phyloP scores from a whole-genome alignment of 2,329 filamentous ascomycete species.

The Pseudocercospora pini-densiflorae region DNA sequence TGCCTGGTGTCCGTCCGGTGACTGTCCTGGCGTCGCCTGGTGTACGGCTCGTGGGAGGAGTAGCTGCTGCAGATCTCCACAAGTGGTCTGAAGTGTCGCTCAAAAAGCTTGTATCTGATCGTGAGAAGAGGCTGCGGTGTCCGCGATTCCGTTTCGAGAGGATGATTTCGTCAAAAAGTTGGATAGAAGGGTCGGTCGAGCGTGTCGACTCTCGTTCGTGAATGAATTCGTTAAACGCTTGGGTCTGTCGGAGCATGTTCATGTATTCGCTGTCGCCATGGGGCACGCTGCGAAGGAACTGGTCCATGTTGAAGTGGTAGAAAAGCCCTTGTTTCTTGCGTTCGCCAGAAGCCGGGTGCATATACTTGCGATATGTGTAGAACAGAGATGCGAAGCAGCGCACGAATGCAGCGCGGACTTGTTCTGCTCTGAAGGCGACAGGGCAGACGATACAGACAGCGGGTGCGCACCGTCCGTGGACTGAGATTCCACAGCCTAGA shows the following conservation, averaged over 20 bases:
- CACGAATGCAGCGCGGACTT: slow-evolving; percentile 70
- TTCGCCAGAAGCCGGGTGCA: slow-evolving; percentile 62
- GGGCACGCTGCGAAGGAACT: slow-evolving; percentile 67
- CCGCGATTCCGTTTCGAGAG: slow-evolving; percentile 75
- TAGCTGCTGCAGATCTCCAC: slow-evolving; percentile 70
- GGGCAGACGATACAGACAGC: slow-evolving; percentile 68
- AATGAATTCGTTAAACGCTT: slow-evolving; percentile 72
- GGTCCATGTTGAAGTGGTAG: slow-evolving; percentile 70
- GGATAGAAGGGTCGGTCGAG: slow-evolving; percentile 66
- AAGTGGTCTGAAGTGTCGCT: slow-evolving; percentile 77
- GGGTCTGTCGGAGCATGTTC: slow-evolving; percentile 65
- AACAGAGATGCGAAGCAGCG: slow-evolving; percentile 71
- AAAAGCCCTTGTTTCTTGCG: slow-evolving; percentile 66
- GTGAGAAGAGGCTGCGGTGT: slow-evolving; percentile 67
- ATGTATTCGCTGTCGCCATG: slow-evolving; percentile 69
- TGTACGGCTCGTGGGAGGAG: slow-evolving; percentile 58
- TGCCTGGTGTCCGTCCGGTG: slow-evolving; percentile 72
- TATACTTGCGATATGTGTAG: slow-evolving; percentile 70
- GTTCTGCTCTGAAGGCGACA: slow-evolving; percentile 67
- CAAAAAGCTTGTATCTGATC: slow-evolving; percentile 65
- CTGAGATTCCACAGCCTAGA: slow-evolving; percentile 59
- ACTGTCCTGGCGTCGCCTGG: slow-evolving; percentile 63
- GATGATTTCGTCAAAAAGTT: slow-evolving; percentile 83
- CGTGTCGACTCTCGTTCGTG: slow-evolving; percentile 72
- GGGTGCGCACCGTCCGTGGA: slow-evolving; percentile 64